A percentile compares a stretch with the other conserved stretches of the same genome.
These are phyloP conservation scores for Hypoxylon sp. DNA, from an alignment of 2,329 filamentous ascomycete species.

Conservation along the genomic window DNA sequence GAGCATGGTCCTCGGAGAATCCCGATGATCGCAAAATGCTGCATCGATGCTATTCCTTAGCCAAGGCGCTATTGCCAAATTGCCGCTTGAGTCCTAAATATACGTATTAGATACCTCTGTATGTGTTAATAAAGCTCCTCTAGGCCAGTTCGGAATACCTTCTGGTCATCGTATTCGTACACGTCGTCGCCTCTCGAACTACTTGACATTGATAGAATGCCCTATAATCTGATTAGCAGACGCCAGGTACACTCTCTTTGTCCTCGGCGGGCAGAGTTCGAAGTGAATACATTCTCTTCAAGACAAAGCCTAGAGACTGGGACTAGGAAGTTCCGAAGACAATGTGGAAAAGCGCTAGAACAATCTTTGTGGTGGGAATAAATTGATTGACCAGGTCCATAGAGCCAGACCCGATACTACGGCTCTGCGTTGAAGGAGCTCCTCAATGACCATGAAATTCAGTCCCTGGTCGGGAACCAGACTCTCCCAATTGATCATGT, in stretches of 20 bases:
- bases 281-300: conserved; percentile 34
- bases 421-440: conserved; percentile 18
- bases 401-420: conserved; percentile 39
- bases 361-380: conserved; percentile 42
- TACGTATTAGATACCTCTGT: conserved; percentile 1
- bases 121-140: background rate
- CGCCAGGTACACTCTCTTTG: conserved; percentile 42
- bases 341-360: conserved; percentile 41
- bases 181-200: background rate
- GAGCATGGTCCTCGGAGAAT: conserved; percentile 32
- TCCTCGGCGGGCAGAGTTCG: conserved; percentile 27
- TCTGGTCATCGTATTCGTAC: background rate
- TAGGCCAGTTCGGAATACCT: background rate
- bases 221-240: conserved; percentile 8
- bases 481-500: conserved; percentile 9
- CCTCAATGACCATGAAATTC: conserved; percentile 8
- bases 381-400: conserved; percentile 42
- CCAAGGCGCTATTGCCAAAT: background rate
- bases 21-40: conserved; percentile 12
- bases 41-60: background rate
- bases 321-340: conserved; percentile 49
- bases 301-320: conserved; percentile 45
- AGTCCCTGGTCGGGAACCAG: background rate
- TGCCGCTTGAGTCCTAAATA: conserved; percentile 17
- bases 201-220: background rate